Conservation (phyloP, 148 eudicot genomes). For the Chenopodium suecicum region DNA sequence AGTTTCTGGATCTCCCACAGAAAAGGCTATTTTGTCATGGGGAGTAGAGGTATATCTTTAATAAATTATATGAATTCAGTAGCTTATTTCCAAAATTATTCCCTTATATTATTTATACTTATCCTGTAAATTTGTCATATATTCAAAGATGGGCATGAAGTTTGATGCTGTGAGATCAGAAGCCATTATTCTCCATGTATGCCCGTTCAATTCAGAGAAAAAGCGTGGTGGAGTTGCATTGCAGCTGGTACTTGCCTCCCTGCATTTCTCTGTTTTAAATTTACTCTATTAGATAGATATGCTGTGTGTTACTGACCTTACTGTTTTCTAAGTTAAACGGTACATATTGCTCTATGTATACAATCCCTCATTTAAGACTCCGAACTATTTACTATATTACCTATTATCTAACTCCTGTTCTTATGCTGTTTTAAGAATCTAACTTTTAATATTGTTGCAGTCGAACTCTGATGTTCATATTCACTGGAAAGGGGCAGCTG, state of each 20-base stretch:
- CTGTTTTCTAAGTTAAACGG: background rate
- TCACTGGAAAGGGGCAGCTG: conserved; percentile 99
- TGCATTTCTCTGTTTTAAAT: background rate
- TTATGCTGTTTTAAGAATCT: background rate
- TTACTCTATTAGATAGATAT: background rate
- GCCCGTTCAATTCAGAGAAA: conserved; percentile 86
- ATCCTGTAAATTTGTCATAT: background rate
- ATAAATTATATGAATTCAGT: background rate
- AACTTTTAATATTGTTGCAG: conserved; percentile 36
- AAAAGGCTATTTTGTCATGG: conserved; percentile 86
- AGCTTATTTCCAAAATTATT: background rate
- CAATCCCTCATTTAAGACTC: background rate
- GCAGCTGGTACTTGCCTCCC: conserved; percentile 50
- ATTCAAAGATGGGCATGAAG: conserved; percentile 74
- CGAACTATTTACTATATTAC: no score
- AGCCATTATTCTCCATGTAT: conserved; percentile 65
- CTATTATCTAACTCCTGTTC: background rate
- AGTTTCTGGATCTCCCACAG: conserved; percentile 94
- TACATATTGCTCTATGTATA: background rate
- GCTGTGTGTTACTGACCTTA: background rate
- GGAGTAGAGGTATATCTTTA: conserved; percentile 59
- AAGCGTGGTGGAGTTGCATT: conserved; percentile 91
- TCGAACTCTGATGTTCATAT: conserved; percentile 62
- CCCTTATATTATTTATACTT: conserved; percentile 8
- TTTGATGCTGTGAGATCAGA: conserved; percentile 69